Percentiles rank a stretch among this genome's conserved stretches.
Evolutionary conservation across 2,329 filamentous ascomycete species (phyloP).

Genomic region (Hymenoscyphus fraxineus): DNA sequence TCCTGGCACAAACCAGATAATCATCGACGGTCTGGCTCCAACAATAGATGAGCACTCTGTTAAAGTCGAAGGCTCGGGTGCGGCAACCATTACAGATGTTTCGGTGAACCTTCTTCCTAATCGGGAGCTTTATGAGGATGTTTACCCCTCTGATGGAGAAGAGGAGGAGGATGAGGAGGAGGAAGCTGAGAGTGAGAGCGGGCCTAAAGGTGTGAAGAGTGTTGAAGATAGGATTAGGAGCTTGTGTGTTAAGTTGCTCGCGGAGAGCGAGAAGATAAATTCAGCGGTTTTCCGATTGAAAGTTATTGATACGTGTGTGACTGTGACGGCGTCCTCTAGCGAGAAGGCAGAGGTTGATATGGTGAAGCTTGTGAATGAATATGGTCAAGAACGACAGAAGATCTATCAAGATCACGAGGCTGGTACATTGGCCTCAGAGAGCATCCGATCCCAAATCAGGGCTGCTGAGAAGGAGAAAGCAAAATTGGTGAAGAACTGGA

Average conservation of each 20-base stretch:
- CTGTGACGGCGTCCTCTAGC: neutral
- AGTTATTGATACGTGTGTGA: conserved; percentile 22
- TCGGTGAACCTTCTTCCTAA: conserved; percentile 53
- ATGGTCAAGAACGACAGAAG: conserved; percentile 29
- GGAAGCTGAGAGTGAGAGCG: conserved; percentile 27
- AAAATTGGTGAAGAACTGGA: conserved; percentile 25
- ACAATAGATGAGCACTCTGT: conserved; percentile 53
- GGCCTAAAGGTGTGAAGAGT: conserved; percentile 24
- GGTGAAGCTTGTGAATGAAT: conserved; percentile 25
- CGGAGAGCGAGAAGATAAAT: conserved; percentile 34
- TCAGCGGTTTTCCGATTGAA: conserved; percentile 27
- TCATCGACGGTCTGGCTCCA: conserved; percentile 51
- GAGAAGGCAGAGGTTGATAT: conserved; percentile 19
- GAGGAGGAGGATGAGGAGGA: conserved; percentile 32
- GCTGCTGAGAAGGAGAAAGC: conserved; percentile 36
- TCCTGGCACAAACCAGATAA: conserved; percentile 55
- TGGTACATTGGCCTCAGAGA: conserved; percentile 34
- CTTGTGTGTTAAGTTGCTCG: conserved; percentile 20
- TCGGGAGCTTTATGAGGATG: conserved; percentile 42
- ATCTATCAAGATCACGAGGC: conserved; percentile 40
- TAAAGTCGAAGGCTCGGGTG: conserved; percentile 56
- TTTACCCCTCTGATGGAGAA: conserved; percentile 37
- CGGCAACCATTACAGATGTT: conserved; percentile 59
- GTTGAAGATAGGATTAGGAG: conserved; percentile 26
- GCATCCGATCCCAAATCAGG: conserved; percentile 35